Conservation (phyloP, 192 early-diverging fungal species). For the Kappamyces sp. region DNA sequence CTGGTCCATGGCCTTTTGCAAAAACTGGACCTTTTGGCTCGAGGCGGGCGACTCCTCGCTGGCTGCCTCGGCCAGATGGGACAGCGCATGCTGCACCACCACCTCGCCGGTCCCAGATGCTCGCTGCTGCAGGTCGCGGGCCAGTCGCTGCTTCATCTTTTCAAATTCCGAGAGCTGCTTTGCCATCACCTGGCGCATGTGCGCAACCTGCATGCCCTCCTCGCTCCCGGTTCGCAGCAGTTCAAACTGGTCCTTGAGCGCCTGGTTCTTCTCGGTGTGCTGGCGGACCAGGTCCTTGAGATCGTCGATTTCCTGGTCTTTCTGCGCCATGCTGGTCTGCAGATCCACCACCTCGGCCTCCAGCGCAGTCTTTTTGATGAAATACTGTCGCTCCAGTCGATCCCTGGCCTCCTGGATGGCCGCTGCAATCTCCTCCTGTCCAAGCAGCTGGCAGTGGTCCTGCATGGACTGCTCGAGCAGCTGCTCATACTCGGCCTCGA, state of each 20-base stretch:
- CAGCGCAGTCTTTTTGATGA: slow-evolving; percentile 65
- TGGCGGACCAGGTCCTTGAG: slow-evolving; percentile 8
- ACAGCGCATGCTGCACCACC: slow-evolving; percentile 92
- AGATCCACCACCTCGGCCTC: slow-evolving; percentile 71
- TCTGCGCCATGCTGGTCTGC: slow-evolving; percentile 60
- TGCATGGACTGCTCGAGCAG: slow-evolving; percentile 71
- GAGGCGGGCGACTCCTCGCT: slow-evolving; percentile 43
- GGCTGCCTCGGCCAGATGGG: slow-evolving; percentile 77
- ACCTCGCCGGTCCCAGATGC: too few species aligned
- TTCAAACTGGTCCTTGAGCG: background rate
- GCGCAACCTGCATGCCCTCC: slow-evolving; percentile 68
- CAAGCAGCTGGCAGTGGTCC: slow-evolving; percentile 42
- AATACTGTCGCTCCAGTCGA: slow-evolving; percentile 82
- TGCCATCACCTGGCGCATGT: slow-evolving; percentile 70
- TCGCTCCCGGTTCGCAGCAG: background rate
- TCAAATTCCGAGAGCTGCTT: slow-evolving; percentile 91
- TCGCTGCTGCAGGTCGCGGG: slow-evolving; percentile 95
- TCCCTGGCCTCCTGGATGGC: slow-evolving; percentile 61
- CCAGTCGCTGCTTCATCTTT: slow-evolving; percentile 95
- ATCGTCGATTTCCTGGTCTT: slow-evolving; percentile 34
- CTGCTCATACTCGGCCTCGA: slow-evolving; percentile 80
- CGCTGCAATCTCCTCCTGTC: slow-evolving; percentile 34
- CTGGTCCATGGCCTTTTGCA: slow-evolving; percentile 96
- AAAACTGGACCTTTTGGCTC: slow-evolving; percentile 79
- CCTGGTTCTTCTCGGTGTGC: slow-evolving; percentile 8